phyloP scores from a whole-genome alignment of 768 basidiomycete genomes.

The Macrocybe gigantea region DNA sequence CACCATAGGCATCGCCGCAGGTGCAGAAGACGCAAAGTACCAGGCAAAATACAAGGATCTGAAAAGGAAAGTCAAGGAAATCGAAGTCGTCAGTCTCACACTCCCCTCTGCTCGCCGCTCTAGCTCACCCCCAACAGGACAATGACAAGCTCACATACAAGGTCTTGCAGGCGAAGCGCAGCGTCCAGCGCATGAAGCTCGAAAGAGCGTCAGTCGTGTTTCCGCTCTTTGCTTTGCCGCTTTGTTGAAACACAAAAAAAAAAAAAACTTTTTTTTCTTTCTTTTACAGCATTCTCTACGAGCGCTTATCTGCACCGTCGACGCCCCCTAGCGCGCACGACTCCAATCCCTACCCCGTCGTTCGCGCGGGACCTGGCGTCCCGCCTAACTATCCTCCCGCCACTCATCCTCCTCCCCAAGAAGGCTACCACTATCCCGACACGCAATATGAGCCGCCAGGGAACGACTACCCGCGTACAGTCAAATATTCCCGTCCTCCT shows the following conservation, averaged over 20 bases:
- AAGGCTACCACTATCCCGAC: slow-evolving; percentile 35
- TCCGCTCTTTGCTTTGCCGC: slow-evolving; percentile 13
- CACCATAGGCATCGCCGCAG: slow-evolving; percentile 62
- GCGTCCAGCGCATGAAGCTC: slow-evolving; percentile 81
- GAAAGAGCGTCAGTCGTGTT: slow-evolving; percentile 72
- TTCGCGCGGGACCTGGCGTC: slow-evolving; percentile 25
- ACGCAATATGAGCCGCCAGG: slow-evolving; percentile 40
- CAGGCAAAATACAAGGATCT: slow-evolving; percentile 85
- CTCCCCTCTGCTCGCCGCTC: slow-evolving; percentile 6
- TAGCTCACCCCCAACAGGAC: slow-evolving; percentile 44
- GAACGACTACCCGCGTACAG: slow-evolving; percentile 44
- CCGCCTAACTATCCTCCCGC: slow-evolving; percentile 28
- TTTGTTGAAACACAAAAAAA: slow-evolving; percentile 8
- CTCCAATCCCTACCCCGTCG: slow-evolving; percentile 25
- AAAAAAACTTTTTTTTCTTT: background rate
- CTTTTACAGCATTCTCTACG: slow-evolving; percentile 58
- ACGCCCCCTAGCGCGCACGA: slow-evolving; percentile 42
- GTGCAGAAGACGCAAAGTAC: slow-evolving; percentile 83
- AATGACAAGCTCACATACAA: slow-evolving; percentile 86
- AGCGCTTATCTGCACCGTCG: slow-evolving; percentile 63
- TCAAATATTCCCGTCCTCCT: slow-evolving; percentile 40
- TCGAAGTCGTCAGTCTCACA: slow-evolving; percentile 59
- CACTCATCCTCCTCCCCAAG: slow-evolving; percentile 27
- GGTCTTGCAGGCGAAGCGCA: slow-evolving; percentile 71
- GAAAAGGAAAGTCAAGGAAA: slow-evolving; percentile 83